A percentile compares a stretch with the other conserved stretches of the same genome.
Evolutionary conservation across 176 grass and related monocot genomes (phyloP).

Genomic region (Ensete glaucum): DNA sequence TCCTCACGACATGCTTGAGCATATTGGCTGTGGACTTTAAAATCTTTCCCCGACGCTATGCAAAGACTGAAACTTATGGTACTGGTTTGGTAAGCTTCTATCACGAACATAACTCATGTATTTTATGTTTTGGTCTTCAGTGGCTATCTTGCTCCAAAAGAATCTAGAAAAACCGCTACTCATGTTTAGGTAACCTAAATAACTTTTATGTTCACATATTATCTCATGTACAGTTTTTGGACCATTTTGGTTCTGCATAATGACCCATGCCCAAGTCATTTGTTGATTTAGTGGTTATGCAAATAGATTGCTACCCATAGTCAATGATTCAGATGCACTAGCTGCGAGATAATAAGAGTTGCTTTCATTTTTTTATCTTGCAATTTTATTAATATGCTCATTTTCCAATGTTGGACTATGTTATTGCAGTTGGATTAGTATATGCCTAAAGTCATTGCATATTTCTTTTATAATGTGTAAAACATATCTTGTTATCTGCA

Average conservation of each 20-base stretch:
- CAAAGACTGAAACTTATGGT: constrained; percentile 92
- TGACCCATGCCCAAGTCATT: too few species aligned
- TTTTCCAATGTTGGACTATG: neutral
- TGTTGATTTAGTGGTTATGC: too few species aligned
- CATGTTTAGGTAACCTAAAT: neutral
- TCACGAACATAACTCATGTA: neutral
- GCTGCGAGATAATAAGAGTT: neutral
- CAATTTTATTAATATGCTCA: neutral
- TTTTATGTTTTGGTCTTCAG: constrained; percentile 6
- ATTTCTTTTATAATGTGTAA: neutral
- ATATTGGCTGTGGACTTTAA: constrained; percentile 94
- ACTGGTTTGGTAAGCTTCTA: constrained; percentile 61
- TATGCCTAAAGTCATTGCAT: too few species aligned
- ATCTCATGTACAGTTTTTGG: too few species aligned
- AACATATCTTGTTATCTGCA: constrained; percentile 9
- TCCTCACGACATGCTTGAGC: constrained; percentile 88
- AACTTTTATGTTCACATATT: too few species aligned
- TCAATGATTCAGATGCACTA: neutral
- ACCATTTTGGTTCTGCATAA: too few species aligned
- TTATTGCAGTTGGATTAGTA: neutral
- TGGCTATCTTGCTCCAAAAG: neutral
- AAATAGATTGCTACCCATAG: too few species aligned
- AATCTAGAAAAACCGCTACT: neutral
- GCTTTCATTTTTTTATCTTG: neutral
- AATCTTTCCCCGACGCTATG: constrained; percentile 79